A percentile compares a stretch with the other conserved stretches of the same genome.
Conservation (phyloP, 306 rosid species). For the Clitoria ternatea region DNA sequence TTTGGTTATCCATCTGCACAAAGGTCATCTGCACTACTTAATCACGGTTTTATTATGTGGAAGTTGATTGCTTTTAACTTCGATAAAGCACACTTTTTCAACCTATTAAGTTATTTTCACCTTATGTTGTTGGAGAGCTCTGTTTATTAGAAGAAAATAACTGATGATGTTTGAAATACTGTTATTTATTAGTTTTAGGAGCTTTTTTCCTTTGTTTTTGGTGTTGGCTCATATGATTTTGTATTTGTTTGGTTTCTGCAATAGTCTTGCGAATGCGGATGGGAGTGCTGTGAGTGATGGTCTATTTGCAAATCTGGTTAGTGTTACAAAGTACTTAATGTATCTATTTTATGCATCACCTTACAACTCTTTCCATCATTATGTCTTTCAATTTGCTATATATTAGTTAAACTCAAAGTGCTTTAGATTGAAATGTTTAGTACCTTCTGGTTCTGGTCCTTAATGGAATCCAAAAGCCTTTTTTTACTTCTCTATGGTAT, state of each 20-base stretch:
- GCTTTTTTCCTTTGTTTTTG: constrained; percentile 14
- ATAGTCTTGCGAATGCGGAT: constrained; percentile 54
- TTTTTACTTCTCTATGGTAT: too few species aligned
- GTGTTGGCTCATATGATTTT: constrained; percentile 18
- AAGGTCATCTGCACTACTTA: constrained; percentile 99
- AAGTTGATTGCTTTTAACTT: constrained; percentile 46
- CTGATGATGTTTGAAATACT: constrained; percentile 29
- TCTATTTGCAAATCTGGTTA: constrained; percentile 51
- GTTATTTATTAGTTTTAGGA: neutral
- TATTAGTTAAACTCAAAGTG: neutral
- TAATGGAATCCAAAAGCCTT: too few species aligned
- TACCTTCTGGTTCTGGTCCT: too few species aligned
- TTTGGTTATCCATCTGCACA: constrained; percentile 98
- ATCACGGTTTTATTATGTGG: constrained; percentile 67
- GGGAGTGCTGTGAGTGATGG: constrained; percentile 39
- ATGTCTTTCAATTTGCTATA: constrained; percentile 16
- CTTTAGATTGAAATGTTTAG: neutral
- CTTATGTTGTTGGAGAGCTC: constrained; percentile 25
- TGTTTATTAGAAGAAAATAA: constrained; percentile 7
- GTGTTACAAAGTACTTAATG: constrained; percentile 14
- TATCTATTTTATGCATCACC: neutral
- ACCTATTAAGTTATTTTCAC: constrained; percentile 21
- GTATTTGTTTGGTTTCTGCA: constrained; percentile 19
- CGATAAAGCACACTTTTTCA: constrained; percentile 37
- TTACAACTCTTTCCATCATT: neutral